Conservation (phyloP, 2,329 filamentous ascomycete species). For the Bimuria novae-zelandiae region DNA sequence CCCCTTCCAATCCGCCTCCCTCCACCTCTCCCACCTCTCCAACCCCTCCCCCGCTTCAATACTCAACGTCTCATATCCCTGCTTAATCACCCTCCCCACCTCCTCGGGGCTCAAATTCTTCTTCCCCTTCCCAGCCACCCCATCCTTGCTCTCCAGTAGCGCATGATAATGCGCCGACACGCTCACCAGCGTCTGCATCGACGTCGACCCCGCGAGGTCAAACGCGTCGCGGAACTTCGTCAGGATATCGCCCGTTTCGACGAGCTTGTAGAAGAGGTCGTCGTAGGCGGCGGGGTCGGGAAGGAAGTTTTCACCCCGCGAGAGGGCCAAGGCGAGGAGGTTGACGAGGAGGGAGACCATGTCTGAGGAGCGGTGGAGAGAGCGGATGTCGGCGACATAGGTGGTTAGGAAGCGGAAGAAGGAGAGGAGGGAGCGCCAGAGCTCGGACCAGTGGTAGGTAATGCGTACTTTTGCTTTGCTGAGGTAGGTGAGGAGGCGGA, state of each 20-base stretch:
- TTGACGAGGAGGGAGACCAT: slow-evolving; percentile 81
- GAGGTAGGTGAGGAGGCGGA: slow-evolving; percentile 82
- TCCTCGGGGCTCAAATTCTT: slow-evolving; percentile 80
- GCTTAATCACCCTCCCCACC: slow-evolving; percentile 89
- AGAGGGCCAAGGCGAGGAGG: slow-evolving; percentile 80
- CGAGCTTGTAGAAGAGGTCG: slow-evolving; percentile 97
- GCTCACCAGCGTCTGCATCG: slow-evolving; percentile 82
- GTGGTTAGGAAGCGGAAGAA: slow-evolving; percentile 89
- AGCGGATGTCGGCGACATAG: slow-evolving; percentile 78
- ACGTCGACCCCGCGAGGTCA: slow-evolving; percentile 53
- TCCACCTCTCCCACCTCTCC: slow-evolving; percentile 82
- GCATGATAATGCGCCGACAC: slow-evolving; percentile 87
- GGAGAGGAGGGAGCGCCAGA: slow-evolving; percentile 87
- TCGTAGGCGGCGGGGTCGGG: slow-evolving; percentile 88
- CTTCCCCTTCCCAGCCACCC: slow-evolving; percentile 54
- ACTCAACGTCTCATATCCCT: slow-evolving; percentile 92
- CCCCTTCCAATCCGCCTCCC: slow-evolving; percentile 83
- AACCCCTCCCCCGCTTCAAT: slow-evolving; percentile 87
- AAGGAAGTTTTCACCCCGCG: slow-evolving; percentile 86
- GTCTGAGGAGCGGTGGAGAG: slow-evolving; percentile 68
- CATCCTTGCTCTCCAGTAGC: slow-evolving; percentile 67
- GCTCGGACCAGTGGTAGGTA: slow-evolving; percentile 89
- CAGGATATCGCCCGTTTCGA: slow-evolving; percentile 85
- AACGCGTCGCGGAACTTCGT: slow-evolving; percentile 82
- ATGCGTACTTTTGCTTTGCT: slow-evolving; percentile 81